Conservation (phyloP, 1,284 basidiomycete genomes). For the Psilocybe mexicana region DNA sequence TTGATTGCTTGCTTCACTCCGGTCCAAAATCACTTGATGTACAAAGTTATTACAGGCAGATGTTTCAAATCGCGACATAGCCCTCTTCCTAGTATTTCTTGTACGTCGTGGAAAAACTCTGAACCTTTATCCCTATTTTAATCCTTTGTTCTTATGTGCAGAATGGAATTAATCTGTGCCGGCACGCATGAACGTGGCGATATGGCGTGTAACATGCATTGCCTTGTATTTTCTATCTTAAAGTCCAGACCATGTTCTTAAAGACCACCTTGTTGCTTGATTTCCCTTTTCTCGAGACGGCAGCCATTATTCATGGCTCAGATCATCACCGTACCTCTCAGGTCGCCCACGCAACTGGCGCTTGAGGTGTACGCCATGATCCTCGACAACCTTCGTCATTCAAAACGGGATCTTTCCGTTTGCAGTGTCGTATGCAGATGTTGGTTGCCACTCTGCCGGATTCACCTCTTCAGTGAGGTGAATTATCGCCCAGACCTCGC, state of each 20-base stretch:
- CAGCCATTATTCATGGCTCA: background rate
- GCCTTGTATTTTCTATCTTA: constrained; percentile 4
- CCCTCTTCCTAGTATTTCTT: too few species aligned
- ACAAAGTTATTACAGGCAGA: too few species aligned
- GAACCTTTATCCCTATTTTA: too few species aligned
- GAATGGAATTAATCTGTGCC: too few species aligned
- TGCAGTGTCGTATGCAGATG: constrained; percentile 30
- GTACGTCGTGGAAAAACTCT: too few species aligned
- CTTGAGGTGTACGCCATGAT: constrained; percentile 27
- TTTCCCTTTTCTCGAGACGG: background rate
- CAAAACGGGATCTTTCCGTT: constrained; percentile 20
- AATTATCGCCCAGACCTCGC: constrained; percentile 25
- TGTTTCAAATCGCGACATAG: too few species aligned
- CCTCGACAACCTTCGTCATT: constrained; percentile 21
- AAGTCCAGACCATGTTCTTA: background rate
- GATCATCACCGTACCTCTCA: constrained; percentile 1
- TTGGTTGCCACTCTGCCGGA: constrained; percentile 30
- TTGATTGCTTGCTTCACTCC: too few species aligned
- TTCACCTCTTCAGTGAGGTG: constrained; percentile 29
- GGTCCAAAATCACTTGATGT: too few species aligned
- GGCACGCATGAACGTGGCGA: too few species aligned
- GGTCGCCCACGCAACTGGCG: constrained; percentile 25
- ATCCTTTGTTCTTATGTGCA: too few species aligned
- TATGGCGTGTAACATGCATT: background rate
- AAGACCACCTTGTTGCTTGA: background rate